These are phyloP conservation scores for Phoma sp. DNA, from an alignment of 2,329 filamentous ascomycete species.

Conservation along the genomic window DNA sequence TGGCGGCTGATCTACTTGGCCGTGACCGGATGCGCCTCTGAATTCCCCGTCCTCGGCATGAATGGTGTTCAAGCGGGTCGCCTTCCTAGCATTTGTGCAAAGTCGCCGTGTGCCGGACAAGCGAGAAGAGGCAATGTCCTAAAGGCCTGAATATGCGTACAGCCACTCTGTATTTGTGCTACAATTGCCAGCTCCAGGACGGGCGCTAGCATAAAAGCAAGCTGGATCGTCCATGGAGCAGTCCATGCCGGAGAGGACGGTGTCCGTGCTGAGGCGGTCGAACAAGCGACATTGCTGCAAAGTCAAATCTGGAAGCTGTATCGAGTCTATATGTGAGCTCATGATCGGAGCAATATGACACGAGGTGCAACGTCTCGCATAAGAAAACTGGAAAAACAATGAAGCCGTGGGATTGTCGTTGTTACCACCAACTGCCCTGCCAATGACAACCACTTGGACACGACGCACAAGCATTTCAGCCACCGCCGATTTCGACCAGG, in stretches of 20 bases:
- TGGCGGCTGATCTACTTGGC: conserved; percentile 18
- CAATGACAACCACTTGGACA: conserved; percentile 42
- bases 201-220: conserved; percentile 34
- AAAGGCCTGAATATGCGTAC: conserved; percentile 7
- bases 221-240: conserved; percentile 22
- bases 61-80: not conserved
- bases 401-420: conserved; percentile 35
- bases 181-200: conserved; percentile 26
- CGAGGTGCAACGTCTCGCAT: conserved; percentile 40
- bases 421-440: conserved; percentile 32
- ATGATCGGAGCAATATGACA: conserved; percentile 41
- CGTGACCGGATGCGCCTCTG: conserved; percentile 6
- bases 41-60: conserved; percentile 9
- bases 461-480: conserved; percentile 50
- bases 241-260: conserved; percentile 33
- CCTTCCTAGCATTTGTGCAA: not conserved
- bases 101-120: not conserved
- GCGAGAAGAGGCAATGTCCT: conserved; percentile 4
- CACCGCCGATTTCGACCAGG: conserved; percentile 48
- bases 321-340: conserved; percentile 27
- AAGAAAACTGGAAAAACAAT: conserved; percentile 37
- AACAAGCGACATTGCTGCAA: conserved; percentile 38
- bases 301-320: conserved; percentile 37
- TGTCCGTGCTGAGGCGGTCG: conserved; percentile 39
- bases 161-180: conserved; percentile 33